Evolutionary conservation across 2,329 filamentous ascomycete genomes (phyloP).

Genomic region (Byssothecium circinans): DNA sequence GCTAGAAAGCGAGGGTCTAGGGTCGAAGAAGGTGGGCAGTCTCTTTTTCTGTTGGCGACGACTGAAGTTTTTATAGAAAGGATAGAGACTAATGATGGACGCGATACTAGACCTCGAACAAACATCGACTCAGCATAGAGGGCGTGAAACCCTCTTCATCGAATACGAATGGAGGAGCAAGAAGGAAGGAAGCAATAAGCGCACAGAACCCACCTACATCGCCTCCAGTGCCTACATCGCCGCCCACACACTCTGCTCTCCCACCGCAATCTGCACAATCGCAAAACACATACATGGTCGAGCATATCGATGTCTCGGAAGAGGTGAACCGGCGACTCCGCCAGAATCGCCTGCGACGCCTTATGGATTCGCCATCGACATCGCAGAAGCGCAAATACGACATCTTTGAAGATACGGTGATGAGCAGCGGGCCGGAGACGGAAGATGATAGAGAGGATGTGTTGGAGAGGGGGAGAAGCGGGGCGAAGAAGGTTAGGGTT

Average conservation of each 20-base stretch:
- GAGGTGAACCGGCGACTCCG: slow-evolving; percentile 36
- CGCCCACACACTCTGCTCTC: slow-evolving; percentile 12
- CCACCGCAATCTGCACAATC: slow-evolving; percentile 13
- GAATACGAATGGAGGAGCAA: not conserved
- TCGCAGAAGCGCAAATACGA: slow-evolving; percentile 40
- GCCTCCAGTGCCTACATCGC: slow-evolving; percentile 8
- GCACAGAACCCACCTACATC: slow-evolving; percentile 1
- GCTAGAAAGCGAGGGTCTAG: slow-evolving; percentile 30
- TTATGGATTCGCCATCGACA: slow-evolving; percentile 37
- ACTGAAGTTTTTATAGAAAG: not conserved
- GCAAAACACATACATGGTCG: slow-evolving; percentile 23
- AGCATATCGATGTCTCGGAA: slow-evolving; percentile 36
- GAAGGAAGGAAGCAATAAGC: not conserved
- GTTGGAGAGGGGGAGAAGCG: slow-evolving; percentile 21
- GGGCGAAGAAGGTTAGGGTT: slow-evolving; percentile 29
- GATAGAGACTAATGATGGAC: too few species aligned
- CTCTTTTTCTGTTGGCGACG: not conserved
- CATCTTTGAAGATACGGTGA: slow-evolving; percentile 23
- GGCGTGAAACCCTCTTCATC: slow-evolving; percentile 10
- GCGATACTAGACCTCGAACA: slow-evolving; percentile 21
- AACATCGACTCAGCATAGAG: slow-evolving; percentile 33
- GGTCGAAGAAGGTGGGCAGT: slow-evolving; percentile 17
- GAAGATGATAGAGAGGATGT: slow-evolving; percentile 17
- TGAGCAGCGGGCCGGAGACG: slow-evolving; percentile 17
- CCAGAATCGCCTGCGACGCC: slow-evolving; percentile 31